Evolutionary conservation across 768 basidiomycete genomes (phyloP), one percentile per base, ranked within the genome.

Genomic region (Holtermanniella nyarrowii): DNA sequence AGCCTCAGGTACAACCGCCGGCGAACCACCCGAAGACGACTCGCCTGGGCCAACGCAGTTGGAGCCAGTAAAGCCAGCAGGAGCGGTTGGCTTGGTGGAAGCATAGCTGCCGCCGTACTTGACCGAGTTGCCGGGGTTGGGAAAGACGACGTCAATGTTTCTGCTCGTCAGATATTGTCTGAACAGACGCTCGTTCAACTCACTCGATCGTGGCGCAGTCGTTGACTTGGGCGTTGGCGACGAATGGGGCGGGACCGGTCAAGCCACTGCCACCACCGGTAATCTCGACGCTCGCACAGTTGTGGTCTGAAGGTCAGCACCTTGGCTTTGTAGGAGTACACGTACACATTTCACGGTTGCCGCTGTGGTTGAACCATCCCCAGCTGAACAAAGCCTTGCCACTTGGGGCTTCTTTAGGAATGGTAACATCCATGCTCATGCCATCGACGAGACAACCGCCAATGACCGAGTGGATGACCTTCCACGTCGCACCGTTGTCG

Each of bases 331-430:
- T 42, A 16, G 18, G 42, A n/a, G n/a, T n/a, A 44, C 43, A 48
- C 46, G 3, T 20, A 48, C 46, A 64, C 62, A 64, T 64, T 26
- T 70, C 67, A 41, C 70, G 56, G 47, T 72, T 72, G 14, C 72
- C 72, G 43, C 59, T 49, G 40, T 53, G 44, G 61, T 75, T 75
- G 59, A 70, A 69, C 74, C 74, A 75, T 25, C 59, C 60, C 74
- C 74, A 75, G 11, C 65, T 60, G 48, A 75, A 73, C 11, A 72
- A 52, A 2, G 69, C 70, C 22, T 67, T 58, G 5, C 64, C 70
- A 0, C 58, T 49, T 1, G 73, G 73, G 0, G 72, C 64, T 14
- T 66, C 55, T 2, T 24, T 23, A 1, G 74, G 73, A 41, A 75
- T 66, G 5, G 58, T 54, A 18, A 75, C 57, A n/a, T 58, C 47